Percentiles rank a stretch among this genome's conserved stretches.
These are phyloP conservation scores for Bacidia rubella DNA, from an alignment of 495 filamentous ascomycete species.

Conservation along the genomic window DNA sequence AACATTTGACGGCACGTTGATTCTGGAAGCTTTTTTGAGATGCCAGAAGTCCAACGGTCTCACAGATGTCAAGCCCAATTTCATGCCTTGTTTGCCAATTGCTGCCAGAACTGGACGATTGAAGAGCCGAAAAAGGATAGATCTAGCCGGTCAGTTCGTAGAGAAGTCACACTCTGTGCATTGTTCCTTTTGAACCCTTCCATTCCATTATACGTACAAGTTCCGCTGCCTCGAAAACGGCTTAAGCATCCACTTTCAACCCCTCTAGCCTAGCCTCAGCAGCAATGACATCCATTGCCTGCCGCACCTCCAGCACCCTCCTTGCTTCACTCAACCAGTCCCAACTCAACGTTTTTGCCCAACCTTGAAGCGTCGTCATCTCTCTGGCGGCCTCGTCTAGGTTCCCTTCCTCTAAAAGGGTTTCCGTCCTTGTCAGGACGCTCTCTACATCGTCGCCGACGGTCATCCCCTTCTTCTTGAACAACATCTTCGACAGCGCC, in stretches of 20 bases:
- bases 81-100: too few species aligned
- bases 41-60: too few species aligned
- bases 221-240: background rate
- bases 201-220: background rate
- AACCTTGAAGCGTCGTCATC: constrained; percentile 82
- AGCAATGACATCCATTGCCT: constrained; percentile 72
- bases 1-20: too few species aligned
- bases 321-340: constrained; percentile 88
- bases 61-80: too few species aligned
- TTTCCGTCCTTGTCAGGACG: constrained; percentile 77
- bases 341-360: constrained; percentile 83
- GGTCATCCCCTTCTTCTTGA: constrained; percentile 81
- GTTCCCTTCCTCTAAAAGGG: constrained; percentile 76
- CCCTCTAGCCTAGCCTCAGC: constrained; percentile 8
- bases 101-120: too few species aligned
- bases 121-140: too few species aligned
- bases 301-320: constrained; percentile 82
- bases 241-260: constrained; percentile 12
- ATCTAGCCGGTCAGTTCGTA: too few species aligned
- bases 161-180: too few species aligned
- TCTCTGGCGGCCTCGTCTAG: constrained; percentile 84
- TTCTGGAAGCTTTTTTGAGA: too few species aligned
- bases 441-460: constrained; percentile 89
- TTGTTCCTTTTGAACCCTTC: too few species aligned
- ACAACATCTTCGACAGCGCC: constrained; percentile 79